phyloP scores from a whole-genome alignment of 805 yeast species.

The Zygosaccharomyces rouxii region DNA sequence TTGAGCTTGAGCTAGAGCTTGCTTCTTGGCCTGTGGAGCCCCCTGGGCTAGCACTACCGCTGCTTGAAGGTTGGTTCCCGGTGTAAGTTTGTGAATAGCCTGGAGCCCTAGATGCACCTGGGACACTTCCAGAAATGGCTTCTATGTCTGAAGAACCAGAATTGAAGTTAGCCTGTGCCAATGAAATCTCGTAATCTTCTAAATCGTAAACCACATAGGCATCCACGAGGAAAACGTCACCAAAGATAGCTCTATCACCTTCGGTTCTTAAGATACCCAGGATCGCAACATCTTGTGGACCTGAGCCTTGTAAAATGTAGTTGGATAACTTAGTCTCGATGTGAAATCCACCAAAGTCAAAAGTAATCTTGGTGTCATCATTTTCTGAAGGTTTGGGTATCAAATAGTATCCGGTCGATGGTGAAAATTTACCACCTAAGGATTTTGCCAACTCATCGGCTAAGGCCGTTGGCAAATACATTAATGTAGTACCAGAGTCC shows the following conservation, averaged over 20 bases:
- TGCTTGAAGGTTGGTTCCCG: neutral
- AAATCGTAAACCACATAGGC: constrained; percentile 67
- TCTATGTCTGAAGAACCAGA: constrained; percentile 40
- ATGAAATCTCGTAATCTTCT: constrained; percentile 49
- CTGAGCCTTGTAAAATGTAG: constrained; percentile 11
- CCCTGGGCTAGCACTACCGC: neutral
- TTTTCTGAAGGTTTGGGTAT: constrained; percentile 38
- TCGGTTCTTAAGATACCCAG: constrained; percentile 35
- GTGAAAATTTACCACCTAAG: constrained; percentile 41
- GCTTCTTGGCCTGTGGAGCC: neutral
- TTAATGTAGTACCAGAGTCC: constrained; percentile 53
- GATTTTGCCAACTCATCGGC: constrained; percentile 33
- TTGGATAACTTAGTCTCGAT: constrained; percentile 2
- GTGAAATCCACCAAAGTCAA: constrained; percentile 8
- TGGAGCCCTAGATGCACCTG: constrained; percentile 46
- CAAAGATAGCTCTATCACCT: constrained; percentile 39
- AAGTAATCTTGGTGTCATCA: constrained; percentile 22
- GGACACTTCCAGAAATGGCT: constrained; percentile 41
- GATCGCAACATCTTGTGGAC: constrained; percentile 36
- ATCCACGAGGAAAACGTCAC: constrained; percentile 60
- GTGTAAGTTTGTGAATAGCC: constrained; percentile 41
- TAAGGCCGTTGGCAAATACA: constrained; percentile 44
- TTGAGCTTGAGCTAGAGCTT: neutral
- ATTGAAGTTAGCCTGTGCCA: constrained; percentile 44
- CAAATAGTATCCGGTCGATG: constrained; percentile 40